Percentiles rank a stretch among this genome's conserved stretches.
phyloP scores from a whole-genome alignment of 305 asterid genomes.

The Fraxinus baroniana region DNA sequence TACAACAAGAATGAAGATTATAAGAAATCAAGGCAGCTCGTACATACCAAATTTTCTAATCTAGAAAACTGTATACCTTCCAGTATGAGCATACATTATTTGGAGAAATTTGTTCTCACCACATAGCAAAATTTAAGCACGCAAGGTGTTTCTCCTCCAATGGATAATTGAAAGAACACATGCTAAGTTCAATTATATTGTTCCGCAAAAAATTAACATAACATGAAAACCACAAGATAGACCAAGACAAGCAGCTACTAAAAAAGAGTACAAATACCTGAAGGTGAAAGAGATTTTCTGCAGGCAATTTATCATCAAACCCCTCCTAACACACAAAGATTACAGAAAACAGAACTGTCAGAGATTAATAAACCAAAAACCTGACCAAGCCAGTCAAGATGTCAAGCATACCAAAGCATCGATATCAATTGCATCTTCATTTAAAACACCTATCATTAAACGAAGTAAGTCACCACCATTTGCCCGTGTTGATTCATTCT shows the following conservation, averaged over 20 bases:
- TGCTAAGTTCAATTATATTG: background rate
- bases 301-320: constrained; percentile 88
- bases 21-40: background rate
- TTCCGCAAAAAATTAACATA: background rate
- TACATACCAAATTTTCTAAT: background rate
- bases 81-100: background rate
- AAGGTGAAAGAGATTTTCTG: constrained; percentile 84
- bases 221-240: constrained; percentile 21
- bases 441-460: constrained; percentile 89
- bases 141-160: background rate
- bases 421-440: constrained; percentile 88
- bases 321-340: constrained; percentile 50
- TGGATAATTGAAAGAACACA: background rate
- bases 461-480: constrained; percentile 87
- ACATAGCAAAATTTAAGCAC: background rate
- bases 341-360: constrained; percentile 28
- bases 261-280: constrained; percentile 57
- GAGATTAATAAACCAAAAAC: constrained; percentile 18
- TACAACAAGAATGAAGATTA: constrained; percentile 12
- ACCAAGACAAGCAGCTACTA: constrained; percentile 10
- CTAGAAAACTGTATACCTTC: background rate
- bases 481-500: constrained; percentile 69
- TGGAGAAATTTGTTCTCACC: background rate
- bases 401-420: constrained; percentile 64
- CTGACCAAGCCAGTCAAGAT: constrained; percentile 20